Base-by-base conservation (phyloP, 108 stramenopile species). In the Aurantiochytrium sp. region DNA sequence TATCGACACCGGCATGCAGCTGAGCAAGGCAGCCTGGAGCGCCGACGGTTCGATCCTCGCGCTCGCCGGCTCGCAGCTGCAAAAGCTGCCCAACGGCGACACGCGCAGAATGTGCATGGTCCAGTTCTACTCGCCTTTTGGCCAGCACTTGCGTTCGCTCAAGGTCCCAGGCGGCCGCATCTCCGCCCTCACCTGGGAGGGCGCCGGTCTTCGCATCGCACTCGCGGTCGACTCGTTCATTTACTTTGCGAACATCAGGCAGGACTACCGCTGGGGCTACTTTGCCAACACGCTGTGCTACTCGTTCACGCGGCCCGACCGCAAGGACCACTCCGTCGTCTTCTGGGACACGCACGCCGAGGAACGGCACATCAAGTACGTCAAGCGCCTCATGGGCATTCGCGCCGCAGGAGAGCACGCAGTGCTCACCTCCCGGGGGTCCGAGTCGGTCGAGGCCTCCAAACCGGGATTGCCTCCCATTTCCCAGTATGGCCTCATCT, bases 241-340 rank as follows among this genome's bases (percentile, higher is more conserved):
- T 37, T 94, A 90, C 88, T 93, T 94, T 54, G 93, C 93, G 32
- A 94, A 93, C 92, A 89, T 93, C 36, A 90, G 93, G 1, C 92
- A 91, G 24, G 90, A 90, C 85, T 93, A 94, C 86, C 34, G 37
- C 32, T 94, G 93, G 93, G 87, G 89, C 15, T 88, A 37, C 55
- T 89, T 92, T 19, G 88, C 69, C 32, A 87, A 89, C 59, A 91
- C 91, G 3, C 41, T 94, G 34, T 92, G 88, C 32, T 93, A 92
- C 85, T 87, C 91, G 5, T 93, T 92, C 87, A 87, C 59, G 41
- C 85, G 87, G 24, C 68, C 90, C 4, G 92, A 91, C 89, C 68
- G 89, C 19, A 4, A 53, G 10, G 89, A 89, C 4, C 24, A 39
- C 34, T n/a, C 55, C 55, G 88, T 94, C n/a, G 81, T 90, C 32